phyloP scores from a whole-genome alignment of 2,329 filamentous ascomycete genomes.

The Diaporthe destruens region DNA sequence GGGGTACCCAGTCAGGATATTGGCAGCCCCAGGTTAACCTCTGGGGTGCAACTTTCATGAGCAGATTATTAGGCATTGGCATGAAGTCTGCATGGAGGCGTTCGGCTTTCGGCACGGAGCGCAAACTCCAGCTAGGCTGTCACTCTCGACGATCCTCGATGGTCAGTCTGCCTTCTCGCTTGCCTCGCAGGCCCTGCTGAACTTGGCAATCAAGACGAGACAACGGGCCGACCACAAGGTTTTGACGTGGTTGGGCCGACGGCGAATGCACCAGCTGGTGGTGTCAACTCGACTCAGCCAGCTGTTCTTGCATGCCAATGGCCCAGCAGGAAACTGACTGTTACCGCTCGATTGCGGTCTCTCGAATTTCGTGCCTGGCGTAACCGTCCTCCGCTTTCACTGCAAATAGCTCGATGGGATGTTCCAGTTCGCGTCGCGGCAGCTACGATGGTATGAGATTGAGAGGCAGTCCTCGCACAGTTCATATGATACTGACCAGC shows the following conservation, averaged over 20 bases:
- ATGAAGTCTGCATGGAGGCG: background rate
- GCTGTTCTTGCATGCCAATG: background rate
- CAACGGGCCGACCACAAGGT: conserved; percentile 23
- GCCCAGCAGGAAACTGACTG: background rate
- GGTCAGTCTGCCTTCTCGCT: background rate
- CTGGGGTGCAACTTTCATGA: background rate
- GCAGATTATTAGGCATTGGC: background rate
- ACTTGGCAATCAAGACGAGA: conserved; percentile 27
- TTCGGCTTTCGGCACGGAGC: background rate
- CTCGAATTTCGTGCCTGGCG: too few species aligned
- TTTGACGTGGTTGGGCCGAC: background rate
- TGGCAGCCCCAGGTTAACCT: background rate
- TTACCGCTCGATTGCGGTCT: background rate
- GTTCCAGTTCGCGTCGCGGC: background rate
- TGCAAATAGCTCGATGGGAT: background rate
- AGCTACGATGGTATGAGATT: background rate
- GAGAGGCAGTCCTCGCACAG: background rate
- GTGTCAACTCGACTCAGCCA: too few species aligned
- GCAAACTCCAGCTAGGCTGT: background rate
- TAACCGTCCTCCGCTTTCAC: too few species aligned
- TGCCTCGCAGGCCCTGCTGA: background rate
- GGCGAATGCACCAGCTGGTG: background rate
- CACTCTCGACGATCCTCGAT: background rate
- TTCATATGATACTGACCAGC: background rate
- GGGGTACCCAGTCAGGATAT: background rate